A percentile compares a stretch with the other conserved stretches of the same genome.
These are phyloP conservation scores for Mangifera indica DNA, from an alignment of 345 rosid genomes.

Conservation along the genomic window DNA sequence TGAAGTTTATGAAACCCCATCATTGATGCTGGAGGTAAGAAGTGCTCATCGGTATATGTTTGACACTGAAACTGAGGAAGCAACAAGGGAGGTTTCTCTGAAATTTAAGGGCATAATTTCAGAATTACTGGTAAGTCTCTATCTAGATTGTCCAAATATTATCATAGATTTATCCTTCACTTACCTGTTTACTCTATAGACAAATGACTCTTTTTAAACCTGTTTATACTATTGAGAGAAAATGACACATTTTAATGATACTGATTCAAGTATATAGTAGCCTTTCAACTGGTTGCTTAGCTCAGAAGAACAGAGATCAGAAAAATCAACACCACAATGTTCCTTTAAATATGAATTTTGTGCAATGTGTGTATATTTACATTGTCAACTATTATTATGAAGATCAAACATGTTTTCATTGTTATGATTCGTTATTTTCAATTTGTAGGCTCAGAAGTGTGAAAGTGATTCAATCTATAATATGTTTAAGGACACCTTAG, in stretches of 20 bases:
- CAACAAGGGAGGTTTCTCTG: constrained; percentile 36
- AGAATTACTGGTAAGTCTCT: constrained; percentile 27
- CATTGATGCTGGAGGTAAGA: constrained; percentile 48
- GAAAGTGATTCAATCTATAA: neutral
- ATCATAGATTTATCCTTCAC: neutral
- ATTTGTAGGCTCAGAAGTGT: neutral
- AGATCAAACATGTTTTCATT: no score
- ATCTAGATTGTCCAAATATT: neutral
- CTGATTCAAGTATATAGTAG: neutral
- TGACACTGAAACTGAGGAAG: constrained; percentile 35
- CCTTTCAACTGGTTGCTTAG: neutral
- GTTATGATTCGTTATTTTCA: neutral
- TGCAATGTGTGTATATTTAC: no score
- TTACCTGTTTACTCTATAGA: neutral
- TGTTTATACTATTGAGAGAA: neutral
- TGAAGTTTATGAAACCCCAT: constrained; percentile 37
- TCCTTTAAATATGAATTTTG: no score
- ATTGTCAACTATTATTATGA: no score
- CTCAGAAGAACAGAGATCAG: neutral
- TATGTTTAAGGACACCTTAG: neutral
- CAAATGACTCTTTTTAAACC: neutral
- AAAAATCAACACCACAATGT: no score
- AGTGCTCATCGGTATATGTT: constrained; percentile 57
- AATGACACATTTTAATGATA: no score
- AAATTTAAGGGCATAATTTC: constrained; percentile 51